Evolutionary conservation across 1,139 yeast genomes (phyloP), one percentile per base, ranked within the genome.

Genomic region (Yamadazyma dendronema): DNA sequence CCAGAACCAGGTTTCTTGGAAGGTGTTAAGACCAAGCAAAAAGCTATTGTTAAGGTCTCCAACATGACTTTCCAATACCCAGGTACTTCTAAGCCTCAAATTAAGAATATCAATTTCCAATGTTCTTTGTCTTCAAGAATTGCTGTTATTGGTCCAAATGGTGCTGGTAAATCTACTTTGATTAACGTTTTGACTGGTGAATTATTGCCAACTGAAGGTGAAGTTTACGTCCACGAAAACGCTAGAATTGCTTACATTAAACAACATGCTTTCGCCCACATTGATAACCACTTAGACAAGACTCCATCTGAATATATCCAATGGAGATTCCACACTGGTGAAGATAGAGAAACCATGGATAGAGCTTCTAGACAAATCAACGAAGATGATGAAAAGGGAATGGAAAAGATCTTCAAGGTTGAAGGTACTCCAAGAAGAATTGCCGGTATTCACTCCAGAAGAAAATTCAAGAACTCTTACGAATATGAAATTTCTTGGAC

Each of bases 321-420:
- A 81, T 92, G 98, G 98, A 90, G 98, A 83, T 92, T 90, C 97
- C 98, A 92, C 80, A 92, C 98, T 67, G 98, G 98, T 88, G 98
- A 92, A 79, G 98, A 92, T 75, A 88, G 98, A 80, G 98, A 92
- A 81, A 92, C 98, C 74, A 92, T 92, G 97, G 98, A 92, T 80
- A 88, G 97, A 81, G 98, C 98, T 69, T 88, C 95, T 72, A 88
- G 98, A 82, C 94, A 85, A 74, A 88, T 92, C 68, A 89, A 86
- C 67, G 98, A 92, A 77, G 77, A 79, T 59, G 98, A 92, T 76
- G 97, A 90, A 79, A 81, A 83, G 72, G 87, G 95, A 67, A 92
- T 92, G 98, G 89, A 90, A 92, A 92, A 90, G 83, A 84, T 92
- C 74, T 92, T 89, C 90, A 89, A 86, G 83, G 80, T 92, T 64